Base-by-base conservation (phyloP, 495 filamentous ascomycete species). In the Aspergillus funiculosus region DNA sequence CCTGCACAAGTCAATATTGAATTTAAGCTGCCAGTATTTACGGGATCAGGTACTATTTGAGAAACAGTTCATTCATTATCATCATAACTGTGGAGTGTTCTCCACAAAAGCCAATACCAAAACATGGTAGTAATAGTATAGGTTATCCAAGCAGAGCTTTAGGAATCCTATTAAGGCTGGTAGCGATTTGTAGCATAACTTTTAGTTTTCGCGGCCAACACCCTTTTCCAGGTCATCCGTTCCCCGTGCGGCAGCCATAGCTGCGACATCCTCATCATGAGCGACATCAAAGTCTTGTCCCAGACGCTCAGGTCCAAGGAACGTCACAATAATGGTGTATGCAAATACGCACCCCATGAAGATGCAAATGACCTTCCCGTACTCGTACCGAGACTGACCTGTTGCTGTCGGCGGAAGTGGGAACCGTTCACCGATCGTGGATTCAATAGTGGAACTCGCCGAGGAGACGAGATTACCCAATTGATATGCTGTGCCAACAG, bases 311-410 rank as follows among this genome's bases (percentile, higher is more conserved):
- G 89, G 89, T 0, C 89, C 89, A 1, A 87, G 47, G 11, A 94
- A 55, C 0, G 85, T 85, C 15, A 94, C 51, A 0, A 92, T 0
- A 50, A 94, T 87, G 6, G 82, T 74, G 58, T 94, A 95, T 5
- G 63, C 82, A 62, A 81, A 94, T n/a, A 94, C 90, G 53, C 86
- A 90, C 2, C 78, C 90, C 86, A 94, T 87, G 61, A 94, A 90
- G 54, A 95, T 92, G 47, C 85, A 88, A 52, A 95, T 90, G 3
- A 95, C 89, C 50, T 85, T 85, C 9, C 90, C 89, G 41, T 95
- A 95, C 37, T 88, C 67, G 59, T 90, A 95, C 20, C 87, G 68
- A 4, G 69, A 68, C 30, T 53, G 14, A 0, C 43, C 55, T 14
- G 62, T 63, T 8, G 69, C 57, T 1, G 73, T 73, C 0, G 74